Percentiles rank a stretch among this genome's conserved stretches.
Evolutionary conservation across 495 filamentous ascomycete species (phyloP).

Genomic region (Aspergillus sparsus): DNA sequence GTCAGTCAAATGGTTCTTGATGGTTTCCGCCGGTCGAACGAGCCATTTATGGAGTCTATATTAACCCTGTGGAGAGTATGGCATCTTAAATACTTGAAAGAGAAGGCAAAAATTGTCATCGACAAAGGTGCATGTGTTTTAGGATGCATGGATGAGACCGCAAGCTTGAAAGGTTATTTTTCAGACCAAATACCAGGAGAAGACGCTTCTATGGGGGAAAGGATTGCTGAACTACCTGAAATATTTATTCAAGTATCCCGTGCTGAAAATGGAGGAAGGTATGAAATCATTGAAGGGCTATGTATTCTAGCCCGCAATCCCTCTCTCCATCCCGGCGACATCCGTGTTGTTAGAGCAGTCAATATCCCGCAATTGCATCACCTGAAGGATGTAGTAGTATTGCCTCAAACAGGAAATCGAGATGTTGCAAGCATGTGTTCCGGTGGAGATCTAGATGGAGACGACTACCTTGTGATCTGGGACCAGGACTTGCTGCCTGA

Average conservation of each 20-base stretch:
- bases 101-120: conserved; percentile 85
- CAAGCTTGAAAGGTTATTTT: conserved; percentile 69
- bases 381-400: conserved; percentile 80
- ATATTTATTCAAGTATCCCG: conserved; percentile 83
- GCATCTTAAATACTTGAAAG: conserved; percentile 83
- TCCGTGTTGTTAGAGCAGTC: conserved; percentile 84
- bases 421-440: conserved; percentile 93
- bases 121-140: conserved; percentile 83
- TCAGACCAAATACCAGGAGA: conserved; percentile 28
- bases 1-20: conserved; percentile 73
- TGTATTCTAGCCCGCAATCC: conserved; percentile 91
- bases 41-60: conserved; percentile 81
- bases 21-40: conserved; percentile 73
- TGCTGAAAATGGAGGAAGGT: conserved; percentile 48
- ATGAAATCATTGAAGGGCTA: conserved; percentile 70
- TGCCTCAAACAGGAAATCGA: conserved; percentile 80
- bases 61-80: conserved; percentile 76
- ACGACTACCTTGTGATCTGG: conserved; percentile 96
- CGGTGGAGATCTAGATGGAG: conserved; percentile 93
- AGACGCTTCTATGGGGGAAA: conserved; percentile 35
- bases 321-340: conserved; percentile 90
- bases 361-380: conserved; percentile 71
- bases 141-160: conserved; percentile 87
- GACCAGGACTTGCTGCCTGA: conserved; percentile 71
- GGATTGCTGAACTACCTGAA: conserved; percentile 63